These are phyloP conservation scores for Phyllostachys edulis DNA, from an alignment of 176 grass and related monocot species.

Conservation along the genomic window DNA sequence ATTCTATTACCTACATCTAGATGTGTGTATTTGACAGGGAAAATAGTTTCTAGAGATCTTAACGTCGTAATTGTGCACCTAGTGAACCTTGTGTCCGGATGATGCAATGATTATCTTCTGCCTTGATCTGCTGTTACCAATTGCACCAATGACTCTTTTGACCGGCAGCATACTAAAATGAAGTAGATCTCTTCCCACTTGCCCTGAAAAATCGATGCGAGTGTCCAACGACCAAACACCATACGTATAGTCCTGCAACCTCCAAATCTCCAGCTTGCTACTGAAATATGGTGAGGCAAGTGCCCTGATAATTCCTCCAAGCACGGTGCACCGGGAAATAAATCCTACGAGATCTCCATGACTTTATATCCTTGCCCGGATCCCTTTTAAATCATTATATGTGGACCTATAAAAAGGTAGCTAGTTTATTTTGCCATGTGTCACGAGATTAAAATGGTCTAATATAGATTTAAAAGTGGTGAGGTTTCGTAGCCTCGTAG, in stretches of 20 bases:
- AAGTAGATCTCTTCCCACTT: not conserved
- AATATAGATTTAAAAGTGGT: too few species aligned
- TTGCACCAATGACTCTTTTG: not conserved
- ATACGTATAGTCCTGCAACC: not conserved
- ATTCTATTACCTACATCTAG: not conserved
- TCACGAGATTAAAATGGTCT: too few species aligned
- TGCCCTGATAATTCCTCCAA: not conserved
- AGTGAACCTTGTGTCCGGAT: not conserved
- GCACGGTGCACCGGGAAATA: not conserved
- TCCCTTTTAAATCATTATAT: too few species aligned
- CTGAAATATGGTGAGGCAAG: not conserved
- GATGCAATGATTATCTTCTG: conserved; percentile 24
- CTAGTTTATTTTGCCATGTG: too few species aligned
- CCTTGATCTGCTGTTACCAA: not conserved
- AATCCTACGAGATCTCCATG: too few species aligned
- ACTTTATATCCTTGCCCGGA: too few species aligned
- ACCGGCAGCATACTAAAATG: too few species aligned
- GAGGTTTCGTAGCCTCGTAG: too few species aligned
- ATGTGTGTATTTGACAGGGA: not conserved
- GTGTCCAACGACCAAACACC: not conserved
- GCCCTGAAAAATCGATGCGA: not conserved
- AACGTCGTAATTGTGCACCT: not conserved
- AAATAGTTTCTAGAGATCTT: not conserved
- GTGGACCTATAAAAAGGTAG: too few species aligned
- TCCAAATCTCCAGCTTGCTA: not conserved